Evolutionary conservation across 1,284 basidiomycete species (phyloP).

Genomic region (Pseudozyma sp.): DNA sequence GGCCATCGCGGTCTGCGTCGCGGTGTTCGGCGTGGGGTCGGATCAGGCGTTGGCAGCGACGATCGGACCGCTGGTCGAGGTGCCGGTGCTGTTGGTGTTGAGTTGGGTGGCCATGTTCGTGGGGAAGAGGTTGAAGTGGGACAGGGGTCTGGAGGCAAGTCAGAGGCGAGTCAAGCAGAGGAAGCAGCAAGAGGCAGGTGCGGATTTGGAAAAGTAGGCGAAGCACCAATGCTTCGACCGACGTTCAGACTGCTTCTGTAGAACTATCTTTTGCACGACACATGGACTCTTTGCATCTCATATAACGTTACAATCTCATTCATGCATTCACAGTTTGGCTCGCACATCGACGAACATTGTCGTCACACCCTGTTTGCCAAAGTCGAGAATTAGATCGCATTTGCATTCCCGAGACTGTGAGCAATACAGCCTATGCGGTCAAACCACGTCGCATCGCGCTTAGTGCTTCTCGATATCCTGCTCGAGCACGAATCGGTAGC

Average conservation of each 20-base stretch:
- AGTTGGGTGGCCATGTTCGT: slow-evolving; percentile 79
- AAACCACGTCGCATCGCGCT: neutral
- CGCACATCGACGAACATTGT: too few species aligned
- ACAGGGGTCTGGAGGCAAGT: slow-evolving; percentile 16
- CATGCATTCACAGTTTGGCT: too few species aligned
- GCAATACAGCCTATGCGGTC: too few species aligned
- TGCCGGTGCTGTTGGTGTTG: slow-evolving; percentile 79
- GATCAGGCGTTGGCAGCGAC: slow-evolving; percentile 55
- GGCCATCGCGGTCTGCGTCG: slow-evolving; percentile 84
- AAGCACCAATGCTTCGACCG: too few species aligned
- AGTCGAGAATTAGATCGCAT: too few species aligned
- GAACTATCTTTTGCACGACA: too few species aligned
- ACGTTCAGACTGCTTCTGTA: too few species aligned
- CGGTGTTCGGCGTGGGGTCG: slow-evolving; percentile 73
- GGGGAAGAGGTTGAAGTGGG: slow-evolving; percentile 60
- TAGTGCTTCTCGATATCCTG: slow-evolving; percentile 55
- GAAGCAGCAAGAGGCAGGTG: neutral
- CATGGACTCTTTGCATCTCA: too few species aligned
- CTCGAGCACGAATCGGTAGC: slow-evolving; percentile 61
- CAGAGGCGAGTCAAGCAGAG: slow-evolving; percentile 8
- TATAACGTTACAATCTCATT: too few species aligned
- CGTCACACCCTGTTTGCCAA: too few species aligned
- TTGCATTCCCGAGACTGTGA: too few species aligned
- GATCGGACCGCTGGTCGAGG: slow-evolving; percentile 65
- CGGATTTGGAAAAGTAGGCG: slow-evolving; percentile 26